Evolutionary conservation across 2,329 filamentous ascomycete species (phyloP).

Genomic region (Aureobasidium pullulans): DNA sequence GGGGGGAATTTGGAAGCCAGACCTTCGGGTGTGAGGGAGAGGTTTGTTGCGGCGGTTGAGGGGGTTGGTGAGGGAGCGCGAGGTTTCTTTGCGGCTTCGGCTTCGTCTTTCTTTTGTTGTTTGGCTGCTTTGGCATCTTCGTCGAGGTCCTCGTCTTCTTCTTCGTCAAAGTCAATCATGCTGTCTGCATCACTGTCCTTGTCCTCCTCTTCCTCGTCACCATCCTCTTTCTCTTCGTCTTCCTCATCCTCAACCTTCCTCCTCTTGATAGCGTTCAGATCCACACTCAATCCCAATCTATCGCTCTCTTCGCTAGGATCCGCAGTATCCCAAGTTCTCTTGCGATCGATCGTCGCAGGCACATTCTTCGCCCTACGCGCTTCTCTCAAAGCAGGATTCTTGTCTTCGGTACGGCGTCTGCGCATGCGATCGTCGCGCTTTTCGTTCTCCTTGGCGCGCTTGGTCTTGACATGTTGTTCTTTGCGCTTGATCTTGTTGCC

Average conservation of each 20-base stretch:
- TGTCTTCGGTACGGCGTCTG: conserved; percentile 76
- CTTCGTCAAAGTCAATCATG: conserved; percentile 62
- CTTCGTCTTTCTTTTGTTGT: conserved; percentile 20
- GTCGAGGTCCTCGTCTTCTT: conserved; percentile 47
- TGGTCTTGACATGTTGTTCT: conserved; percentile 70
- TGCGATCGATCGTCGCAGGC: conserved; percentile 73
- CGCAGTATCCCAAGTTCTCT: conserved; percentile 73
- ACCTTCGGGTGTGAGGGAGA: conserved; percentile 53
- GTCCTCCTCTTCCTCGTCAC: conserved; percentile 45
- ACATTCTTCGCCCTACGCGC: conserved; percentile 71
- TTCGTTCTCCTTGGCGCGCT: conserved; percentile 65
- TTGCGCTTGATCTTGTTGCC: conserved; percentile 64
- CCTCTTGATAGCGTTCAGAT: conserved; percentile 40
- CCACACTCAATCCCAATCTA: conserved; percentile 35
- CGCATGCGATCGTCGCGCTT: conserved; percentile 71
- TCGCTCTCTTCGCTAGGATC: conserved; percentile 36
- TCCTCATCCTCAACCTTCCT: conserved; percentile 33
- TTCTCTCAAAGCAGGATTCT: conserved; percentile 67
- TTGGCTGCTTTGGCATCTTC: conserved; percentile 18
- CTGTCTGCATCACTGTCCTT: conserved; percentile 58
- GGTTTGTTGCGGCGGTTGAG: conserved; percentile 52
- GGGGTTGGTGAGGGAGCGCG: conserved; percentile 46
- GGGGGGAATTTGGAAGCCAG: conserved; percentile 54
- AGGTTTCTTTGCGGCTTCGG: conserved; percentile 19
- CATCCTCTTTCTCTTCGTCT: conserved; percentile 33